A percentile compares a stretch with the other conserved stretches of the same genome.
phyloP scores from a whole-genome alignment of 768 basidiomycete genomes.

The Obba rivulosa region DNA sequence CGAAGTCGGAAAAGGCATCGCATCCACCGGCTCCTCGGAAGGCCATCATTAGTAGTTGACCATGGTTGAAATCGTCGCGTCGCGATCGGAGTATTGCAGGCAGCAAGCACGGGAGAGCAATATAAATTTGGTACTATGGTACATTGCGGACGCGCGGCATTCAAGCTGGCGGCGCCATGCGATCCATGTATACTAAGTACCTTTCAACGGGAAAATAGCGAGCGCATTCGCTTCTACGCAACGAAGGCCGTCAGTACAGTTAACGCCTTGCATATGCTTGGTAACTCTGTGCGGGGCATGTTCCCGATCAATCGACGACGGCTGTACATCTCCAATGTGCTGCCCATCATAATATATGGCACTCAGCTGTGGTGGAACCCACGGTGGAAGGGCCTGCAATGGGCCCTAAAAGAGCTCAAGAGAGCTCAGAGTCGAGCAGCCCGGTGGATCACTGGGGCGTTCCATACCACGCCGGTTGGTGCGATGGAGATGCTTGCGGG shows the following conservation, averaged over 20 bases:
- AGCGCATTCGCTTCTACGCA: too few species aligned
- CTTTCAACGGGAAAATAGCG: too few species aligned
- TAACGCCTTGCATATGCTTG: constrained; percentile 6
- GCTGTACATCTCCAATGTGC: constrained; percentile 12
- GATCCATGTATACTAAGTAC: too few species aligned
- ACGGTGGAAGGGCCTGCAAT: constrained; percentile 4
- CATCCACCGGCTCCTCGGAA: too few species aligned
- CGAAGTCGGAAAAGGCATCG: too few species aligned
- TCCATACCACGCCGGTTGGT: constrained; percentile 12
- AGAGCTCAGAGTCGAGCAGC: constrained; percentile 11
- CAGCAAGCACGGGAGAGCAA: too few species aligned
- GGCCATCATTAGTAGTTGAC: too few species aligned
- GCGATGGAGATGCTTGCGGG: constrained; percentile 14
- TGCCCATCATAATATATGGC: constrained; percentile 16
- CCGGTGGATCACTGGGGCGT: constrained; percentile 16
- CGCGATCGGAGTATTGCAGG: too few species aligned
- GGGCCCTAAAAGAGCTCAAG: constrained; percentile 1
- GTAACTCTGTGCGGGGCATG: constrained; percentile 14
- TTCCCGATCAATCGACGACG: constrained; percentile 7
- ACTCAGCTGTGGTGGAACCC: constrained; percentile 16
- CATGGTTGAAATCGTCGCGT: too few species aligned
- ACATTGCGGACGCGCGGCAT: too few species aligned
- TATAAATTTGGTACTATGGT: too few species aligned
- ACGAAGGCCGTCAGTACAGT: constrained; percentile 9
- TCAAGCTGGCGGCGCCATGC: too few species aligned